These are phyloP conservation scores for Boletellus emodensis DNA, from an alignment of 768 basidiomycete genomes.

Conservation along the genomic window DNA sequence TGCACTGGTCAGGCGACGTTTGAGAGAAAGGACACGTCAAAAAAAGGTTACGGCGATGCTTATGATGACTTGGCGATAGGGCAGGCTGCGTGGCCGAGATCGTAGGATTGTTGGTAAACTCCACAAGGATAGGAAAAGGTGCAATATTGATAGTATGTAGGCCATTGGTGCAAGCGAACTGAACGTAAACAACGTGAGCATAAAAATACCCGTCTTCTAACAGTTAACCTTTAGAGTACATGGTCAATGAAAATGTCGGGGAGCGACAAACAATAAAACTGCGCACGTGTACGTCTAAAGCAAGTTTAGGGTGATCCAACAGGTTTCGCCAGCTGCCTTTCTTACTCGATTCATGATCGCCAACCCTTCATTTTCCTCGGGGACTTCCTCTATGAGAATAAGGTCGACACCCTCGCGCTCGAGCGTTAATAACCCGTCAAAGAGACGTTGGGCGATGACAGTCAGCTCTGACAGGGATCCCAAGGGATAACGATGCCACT, in stretches of 20 bases:
- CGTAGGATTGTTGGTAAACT: not conserved
- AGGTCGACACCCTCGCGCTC: conserved; percentile 73
- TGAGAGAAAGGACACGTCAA: not conserved
- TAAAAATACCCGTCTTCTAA: not conserved
- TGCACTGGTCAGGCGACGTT: not conserved
- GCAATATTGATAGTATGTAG: not conserved
- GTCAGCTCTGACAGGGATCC: conserved; percentile 54
- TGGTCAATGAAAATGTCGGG: not conserved
- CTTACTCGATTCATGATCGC: conserved; percentile 93
- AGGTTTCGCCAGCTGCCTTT: conserved; percentile 74
- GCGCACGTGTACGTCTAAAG: conserved; percentile 19
- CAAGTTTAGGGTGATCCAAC: conserved; percentile 25
- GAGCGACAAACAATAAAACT: not conserved
- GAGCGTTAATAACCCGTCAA: conserved; percentile 80
- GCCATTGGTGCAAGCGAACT: not conserved
- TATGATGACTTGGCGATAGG: not conserved
- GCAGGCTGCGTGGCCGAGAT: not conserved
- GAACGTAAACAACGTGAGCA: not conserved
- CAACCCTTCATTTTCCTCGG: conserved; percentile 77
- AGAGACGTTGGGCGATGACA: conserved; percentile 74
- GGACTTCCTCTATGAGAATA: conserved; percentile 82
- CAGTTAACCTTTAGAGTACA: not conserved
- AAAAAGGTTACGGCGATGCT: not conserved
- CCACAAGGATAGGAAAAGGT: not conserved
- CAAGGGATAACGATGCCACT: conserved; percentile 55